phyloP scores from a whole-genome alignment of 768 basidiomycete genomes.

The Mycena alexandri region DNA sequence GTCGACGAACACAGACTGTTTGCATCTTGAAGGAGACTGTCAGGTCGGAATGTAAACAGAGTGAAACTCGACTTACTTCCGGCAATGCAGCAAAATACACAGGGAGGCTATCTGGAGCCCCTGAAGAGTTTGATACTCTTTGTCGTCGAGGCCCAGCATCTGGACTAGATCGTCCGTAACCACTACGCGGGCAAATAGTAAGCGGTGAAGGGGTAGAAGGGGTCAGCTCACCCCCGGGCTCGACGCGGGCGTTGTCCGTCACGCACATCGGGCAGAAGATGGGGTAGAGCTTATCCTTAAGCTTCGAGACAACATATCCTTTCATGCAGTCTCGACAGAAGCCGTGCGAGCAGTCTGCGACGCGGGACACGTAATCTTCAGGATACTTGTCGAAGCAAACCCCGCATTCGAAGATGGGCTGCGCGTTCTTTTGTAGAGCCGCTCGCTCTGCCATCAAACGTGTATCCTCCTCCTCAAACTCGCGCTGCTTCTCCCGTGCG shows the following conservation, averaged over 20 bases:
- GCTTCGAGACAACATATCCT: conserved; percentile 54
- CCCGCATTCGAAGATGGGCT: conserved; percentile 57
- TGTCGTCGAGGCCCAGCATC: conserved; percentile 58
- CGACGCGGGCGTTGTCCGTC: conserved; percentile 45
- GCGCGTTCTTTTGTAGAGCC: conserved; percentile 41
- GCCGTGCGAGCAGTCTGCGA: conserved; percentile 60
- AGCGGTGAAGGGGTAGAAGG: background rate
- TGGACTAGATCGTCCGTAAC: conserved; percentile 56
- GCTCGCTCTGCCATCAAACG: conserved; percentile 49
- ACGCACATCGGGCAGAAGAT: conserved; percentile 71
- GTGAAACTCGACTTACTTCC: conserved; percentile 51
- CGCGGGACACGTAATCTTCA: conserved; percentile 54
- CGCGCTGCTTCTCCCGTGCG: conserved; percentile 49
- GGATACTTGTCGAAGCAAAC: conserved; percentile 67
- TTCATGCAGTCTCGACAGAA: conserved; percentile 68
- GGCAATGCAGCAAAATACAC: conserved; percentile 61
- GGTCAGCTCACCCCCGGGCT: conserved; percentile 42
- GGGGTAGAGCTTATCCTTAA: conserved; percentile 67
- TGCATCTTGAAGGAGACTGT: conserved; percentile 54
- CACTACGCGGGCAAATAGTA: conserved; percentile 52
- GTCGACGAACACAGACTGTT: conserved; percentile 63
- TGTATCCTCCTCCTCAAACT: conserved; percentile 56
- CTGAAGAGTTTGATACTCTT: conserved; percentile 53
- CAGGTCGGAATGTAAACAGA: too few species aligned
- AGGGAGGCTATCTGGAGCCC: conserved; percentile 60